Base-by-base conservation (phyloP, 2,329 filamentous ascomycete genomes). In the Colletotrichum gloeosporioides region DNA sequence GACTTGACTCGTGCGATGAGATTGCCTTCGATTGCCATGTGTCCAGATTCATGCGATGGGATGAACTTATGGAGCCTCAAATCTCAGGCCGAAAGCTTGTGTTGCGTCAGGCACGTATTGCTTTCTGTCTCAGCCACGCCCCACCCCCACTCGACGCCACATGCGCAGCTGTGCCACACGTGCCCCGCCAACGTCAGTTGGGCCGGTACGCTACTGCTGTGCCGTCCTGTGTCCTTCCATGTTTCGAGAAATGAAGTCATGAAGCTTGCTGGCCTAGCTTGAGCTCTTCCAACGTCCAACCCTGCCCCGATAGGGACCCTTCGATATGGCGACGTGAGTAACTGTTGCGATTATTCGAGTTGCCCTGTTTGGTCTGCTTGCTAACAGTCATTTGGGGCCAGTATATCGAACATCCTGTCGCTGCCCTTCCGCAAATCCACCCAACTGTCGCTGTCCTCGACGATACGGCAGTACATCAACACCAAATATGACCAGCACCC, bases 401-500 rank as follows among this genome's bases (percentile, higher is more conserved):
- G 82, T 67, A 82, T 81, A 16, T 84, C 83, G 80, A 94, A 93
- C 83, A 92, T 95, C 78, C 90, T 98, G 72, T 92, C 93, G 83
- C 89, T 98, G 78, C 96, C 96, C 10, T 99, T 99, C 86, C 95
- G 96, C 80, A 95, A 93, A 83, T 96, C 96, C 68, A 92, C 94
- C 78, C 90, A 93, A 73, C 89, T 98, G 55, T 94, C 94, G 75
- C 90, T 99, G 77, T 94, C 95, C 71, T 89, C 92, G 77, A 94
- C 96, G 66, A 96, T 99, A 83, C 95, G 95, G 79, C 93, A 97
- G 83, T 99, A 99, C 88, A 99, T 99, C 82, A 98, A 96, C 77
- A 94, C 92, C 85, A 98, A 99, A 90, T 99, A 99, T 93, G 96
- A 99, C 85, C 97, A 99, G 84, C 96, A 98, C 83, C 96, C 97